Evolutionary conservation across 306 rosid species (phyloP).

Genomic region (Astragalus membranaceus): DNA sequence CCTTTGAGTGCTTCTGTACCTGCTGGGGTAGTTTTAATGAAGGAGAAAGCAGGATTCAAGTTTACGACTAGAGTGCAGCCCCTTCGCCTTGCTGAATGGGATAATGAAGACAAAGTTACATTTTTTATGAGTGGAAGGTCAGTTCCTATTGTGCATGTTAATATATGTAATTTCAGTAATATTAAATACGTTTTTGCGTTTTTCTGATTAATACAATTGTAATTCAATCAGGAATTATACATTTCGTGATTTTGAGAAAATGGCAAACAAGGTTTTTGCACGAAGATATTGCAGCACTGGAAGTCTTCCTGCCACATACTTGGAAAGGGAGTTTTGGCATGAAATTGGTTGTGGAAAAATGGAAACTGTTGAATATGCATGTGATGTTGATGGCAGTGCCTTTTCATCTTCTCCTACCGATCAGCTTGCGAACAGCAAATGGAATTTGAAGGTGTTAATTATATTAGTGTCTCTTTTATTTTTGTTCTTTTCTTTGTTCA

Average conservation of each 20-base stretch:
- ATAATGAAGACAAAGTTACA: slow-evolving; percentile 80
- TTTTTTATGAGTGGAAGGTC: slow-evolving; percentile 98
- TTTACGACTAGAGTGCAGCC: slow-evolving; percentile 98
- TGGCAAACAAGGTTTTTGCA: slow-evolving; percentile 89
- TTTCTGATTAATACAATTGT: slow-evolving; percentile 29
- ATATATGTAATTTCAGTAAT: neutral
- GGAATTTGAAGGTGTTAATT: slow-evolving; percentile 90
- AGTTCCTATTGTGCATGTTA: slow-evolving; percentile 9
- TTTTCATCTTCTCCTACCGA: slow-evolving; percentile 82
- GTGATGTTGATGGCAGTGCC: slow-evolving; percentile 98
- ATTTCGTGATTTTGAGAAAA: slow-evolving; percentile 85
- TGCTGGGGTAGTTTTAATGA: slow-evolving; percentile 91
- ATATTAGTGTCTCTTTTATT: slow-evolving; percentile 7
- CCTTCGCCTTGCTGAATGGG: slow-evolving; percentile 98
- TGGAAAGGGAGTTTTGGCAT: slow-evolving; percentile 96
- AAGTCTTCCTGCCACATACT: slow-evolving; percentile 67
- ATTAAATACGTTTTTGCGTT: neutral
- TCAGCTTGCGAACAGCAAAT: slow-evolving; percentile 85
- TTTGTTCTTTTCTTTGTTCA: neutral
- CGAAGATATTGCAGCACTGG: slow-evolving; percentile 80
- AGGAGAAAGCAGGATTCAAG: slow-evolving; percentile 84
- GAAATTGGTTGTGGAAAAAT: slow-evolving; percentile 89
- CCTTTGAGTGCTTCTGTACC: slow-evolving; percentile 92
- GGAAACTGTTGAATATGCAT: slow-evolving; percentile 93
- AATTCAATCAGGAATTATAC: slow-evolving; percentile 67